Evolutionary conservation across 2,329 filamentous ascomycete genomes (phyloP), one percentile per base, ranked within the genome.

Genomic region (Penicillium crustosum): DNA sequence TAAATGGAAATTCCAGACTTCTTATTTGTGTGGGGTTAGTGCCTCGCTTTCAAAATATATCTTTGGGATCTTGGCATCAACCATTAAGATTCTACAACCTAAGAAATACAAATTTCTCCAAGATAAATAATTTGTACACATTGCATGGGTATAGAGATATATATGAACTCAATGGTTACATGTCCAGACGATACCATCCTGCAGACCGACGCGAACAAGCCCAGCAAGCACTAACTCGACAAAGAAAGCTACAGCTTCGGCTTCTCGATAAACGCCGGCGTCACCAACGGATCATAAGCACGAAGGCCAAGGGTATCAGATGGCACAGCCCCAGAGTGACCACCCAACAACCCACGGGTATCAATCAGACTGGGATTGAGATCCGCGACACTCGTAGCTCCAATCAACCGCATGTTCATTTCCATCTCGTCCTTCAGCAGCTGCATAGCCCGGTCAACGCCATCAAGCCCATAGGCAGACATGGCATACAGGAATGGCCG

Each of bases 391-490:
- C 78, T 87, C 21, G 82, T 84, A 58, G 87, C 90, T 10, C 94
- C 94, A 66, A 99, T 91, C 62, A 99, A 79, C 7, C 94, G 86
- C 94, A 99, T 97, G 71, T 93, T 94, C 93, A 97, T 97, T 79
- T 95, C 92, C 85, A 99, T 90, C 82, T 99, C 94, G 70, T 97
- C 94, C 79, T 90, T 92, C 66, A 96, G 83, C 58, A 96, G 79
- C 76, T 92, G 89, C 89, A 97, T 96, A 33, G 94, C 94, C 35
- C 91, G 85, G 70, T 95, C 90, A 21, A 97, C 93, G 62, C 94
- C 94, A 2, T 88, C 82, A 59, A 91, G 78, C 1, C 94, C 94
- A 70, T 97, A 97, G 10, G 91, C 86, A 62, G 88, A 90, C 93
- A 99, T 97, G 69, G 94, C 93, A 72, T 93, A 99, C 59, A 99